Conservation (phyloP, 179 eudicot species). For the Corrigiola litoralis region DNA sequence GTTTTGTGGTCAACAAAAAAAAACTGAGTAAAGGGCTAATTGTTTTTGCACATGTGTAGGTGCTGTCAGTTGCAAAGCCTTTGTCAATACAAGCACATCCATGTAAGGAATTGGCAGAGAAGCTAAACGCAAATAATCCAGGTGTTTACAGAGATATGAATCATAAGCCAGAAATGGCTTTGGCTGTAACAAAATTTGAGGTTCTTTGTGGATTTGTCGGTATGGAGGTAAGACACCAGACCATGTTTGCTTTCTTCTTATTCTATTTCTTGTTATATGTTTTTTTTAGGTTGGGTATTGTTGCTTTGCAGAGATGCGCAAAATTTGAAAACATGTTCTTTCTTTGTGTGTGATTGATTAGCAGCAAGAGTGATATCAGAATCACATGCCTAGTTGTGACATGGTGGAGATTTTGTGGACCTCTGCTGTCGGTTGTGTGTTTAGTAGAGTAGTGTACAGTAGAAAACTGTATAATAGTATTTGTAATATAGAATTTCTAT, state of each 20-base stretch:
- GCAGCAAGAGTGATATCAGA: not conserved
- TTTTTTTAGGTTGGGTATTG: not conserved
- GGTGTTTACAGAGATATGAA: slow-evolving; percentile 65
- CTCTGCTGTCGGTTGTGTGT: not conserved
- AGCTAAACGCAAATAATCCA: slow-evolving; percentile 59
- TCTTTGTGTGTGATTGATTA: not conserved
- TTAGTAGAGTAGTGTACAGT: not conserved
- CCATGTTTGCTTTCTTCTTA: not conserved
- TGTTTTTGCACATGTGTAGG: slow-evolving; percentile 38
- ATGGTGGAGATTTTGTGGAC: slow-evolving; percentile 5
- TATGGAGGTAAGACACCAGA: slow-evolving; percentile 44
- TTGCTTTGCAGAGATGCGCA: not conserved
- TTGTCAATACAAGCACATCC: slow-evolving; percentile 98
- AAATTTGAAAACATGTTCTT: too few relatives aligned
- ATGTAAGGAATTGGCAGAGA: slow-evolving; percentile 61
- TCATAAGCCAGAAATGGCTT: slow-evolving; percentile 97
- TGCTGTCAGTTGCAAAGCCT: slow-evolving; percentile 77
- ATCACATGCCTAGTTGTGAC: not conserved
- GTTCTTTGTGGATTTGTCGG: slow-evolving; percentile 77
- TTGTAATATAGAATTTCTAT: not conserved
- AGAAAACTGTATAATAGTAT: too few relatives aligned
- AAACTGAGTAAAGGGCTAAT: not conserved
- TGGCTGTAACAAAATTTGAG: slow-evolving; percentile 87
- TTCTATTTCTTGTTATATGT: not conserved
- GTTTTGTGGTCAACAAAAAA: not conserved